Base-by-base conservation (phyloP, 1,284 basidiomycete genomes). In the Acaromyces ingoldii region DNA sequence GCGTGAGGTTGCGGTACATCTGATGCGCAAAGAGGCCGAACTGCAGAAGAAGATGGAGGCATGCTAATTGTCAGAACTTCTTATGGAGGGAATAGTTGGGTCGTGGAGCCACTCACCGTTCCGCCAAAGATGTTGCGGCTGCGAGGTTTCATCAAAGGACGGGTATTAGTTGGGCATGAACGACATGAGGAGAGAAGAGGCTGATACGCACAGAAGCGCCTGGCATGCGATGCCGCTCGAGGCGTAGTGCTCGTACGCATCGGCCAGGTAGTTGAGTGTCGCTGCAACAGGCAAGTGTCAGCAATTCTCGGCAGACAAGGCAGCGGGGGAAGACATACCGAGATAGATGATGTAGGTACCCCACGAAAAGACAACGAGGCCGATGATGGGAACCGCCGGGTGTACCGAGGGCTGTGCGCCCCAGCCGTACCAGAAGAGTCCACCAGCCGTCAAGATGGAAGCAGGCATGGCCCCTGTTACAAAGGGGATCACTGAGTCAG, bases 191-290 rank as follows among this genome's bases (percentile, higher is more conserved):
- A n/a, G n/a, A n/a, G n/a, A n/a, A n/a, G n/a, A n/a, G n/a, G n/a
- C n/a, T n/a, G n/a, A n/a, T n/a, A n/a, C n/a, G n/a, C n/a, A n/a
- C 25, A 51, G 17, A 11, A 53, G 28, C 2, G 50, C 28, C 30
- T 52, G 50, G 31, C 43, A 50, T 21, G 50, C 50, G 15, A 52
- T 34, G 5, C 42, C 50, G 30, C 50, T 53, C 17, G 24, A n/a
- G 11, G 49, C 47, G 19, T 34, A 36, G 3, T 21, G n/a, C 30
- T 52, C 50, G 34, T 33, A 52, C 5, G 13, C 19, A 31, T 52
- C 50, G 6, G 50, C 42, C 15, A 52, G 11, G 29, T 51, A 52
- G n/a, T 15, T 19, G 25, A 53, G 28, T 2, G 33, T 29, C n/a
- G n/a, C n/a, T n/a, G n/a, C n/a, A n/a, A n/a, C n/a, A n/a, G n/a